Evolutionary conservation across 352 stramenopile genomes (phyloP), one percentile per base, ranked within the genome.

Genomic region (Phytophthora idaei): DNA sequence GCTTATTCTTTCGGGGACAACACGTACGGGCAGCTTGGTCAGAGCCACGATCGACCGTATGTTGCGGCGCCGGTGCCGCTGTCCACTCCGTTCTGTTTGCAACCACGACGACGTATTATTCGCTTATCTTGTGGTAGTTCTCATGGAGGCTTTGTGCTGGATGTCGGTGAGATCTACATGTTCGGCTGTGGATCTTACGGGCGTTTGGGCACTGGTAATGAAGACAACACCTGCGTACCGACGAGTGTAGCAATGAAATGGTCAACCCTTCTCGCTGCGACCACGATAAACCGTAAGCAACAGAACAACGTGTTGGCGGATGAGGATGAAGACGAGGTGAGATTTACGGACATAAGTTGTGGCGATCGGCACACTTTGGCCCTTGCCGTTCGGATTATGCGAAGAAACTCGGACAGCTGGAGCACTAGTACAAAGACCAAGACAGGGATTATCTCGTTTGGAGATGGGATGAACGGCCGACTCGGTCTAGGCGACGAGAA

Each of bases 301-400:
- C 36, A 42, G 32, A 42, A 42, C 11, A 42, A 5, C 36, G 3
- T 5, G 1, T 0, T n/a, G 36, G n/a, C 36, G 11, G 36, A 42
- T 42, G 36, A n/a, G 3, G 36, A 42, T 12, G 34, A 39, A n/a
- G 36, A 42, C 36, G 12, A 42, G 12, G 36, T n/a, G 36, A 15
- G 36, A 42, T 42, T 42, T 11, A 42, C 2, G 11, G 36, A 42
- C 36, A 28, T 93, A 14, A 91, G 80, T 56, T 93, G 84, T 28
- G 84, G 80, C 11, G 84, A 91, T 36, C 78, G 84, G 2, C 84
- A 93, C 57, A 93, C 84, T 12, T 71, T 93, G 1, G 54, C 74
- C 2, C 62, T 92, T 0, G 37, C 42, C 0, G 14, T 49, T n/a
- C 50, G 36, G 7, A 42, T 42, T 39, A 39, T 37, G 46, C 32